phyloP scores from a whole-genome alignment of 306 rosid genomes.

The Lotus japonicus region DNA sequence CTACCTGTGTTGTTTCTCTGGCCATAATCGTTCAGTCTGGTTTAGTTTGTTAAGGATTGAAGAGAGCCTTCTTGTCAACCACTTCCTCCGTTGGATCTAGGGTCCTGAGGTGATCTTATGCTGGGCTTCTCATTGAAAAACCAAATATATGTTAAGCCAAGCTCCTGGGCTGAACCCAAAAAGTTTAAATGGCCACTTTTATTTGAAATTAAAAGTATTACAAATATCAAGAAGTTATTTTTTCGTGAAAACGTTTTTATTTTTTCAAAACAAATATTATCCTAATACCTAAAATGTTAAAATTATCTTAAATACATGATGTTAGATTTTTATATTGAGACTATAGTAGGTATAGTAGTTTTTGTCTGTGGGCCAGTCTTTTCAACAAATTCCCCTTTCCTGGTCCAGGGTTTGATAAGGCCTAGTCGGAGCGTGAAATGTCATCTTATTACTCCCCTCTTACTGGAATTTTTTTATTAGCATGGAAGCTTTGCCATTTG shows the following conservation, averaged over 20 bases:
- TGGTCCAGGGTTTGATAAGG: not conserved
- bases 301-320: not conserved
- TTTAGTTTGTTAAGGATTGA: not conserved
- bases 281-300: not conserved
- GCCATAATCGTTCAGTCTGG: not conserved
- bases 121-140: not conserved
- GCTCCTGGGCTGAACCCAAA: not conserved
- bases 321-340: not conserved
- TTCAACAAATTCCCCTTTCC: not conserved
- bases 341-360: not conserved
- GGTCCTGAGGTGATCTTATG: not conserved
- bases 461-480: not conserved
- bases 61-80: not conserved
- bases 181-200: not conserved
- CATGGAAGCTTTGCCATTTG: not conserved
- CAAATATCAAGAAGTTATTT: not conserved
- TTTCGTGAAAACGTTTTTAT: not conserved
- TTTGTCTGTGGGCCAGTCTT: not conserved
- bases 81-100: not conserved
- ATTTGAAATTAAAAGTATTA: not conserved
- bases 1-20: not conserved
- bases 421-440: not conserved
- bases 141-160: too few relatives aligned
- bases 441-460: not conserved
- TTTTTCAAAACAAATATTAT: not conserved